Conservation (phyloP, 176 grass and related monocot genomes). For the sorghum (Sorghum bicolor) region DNA sequence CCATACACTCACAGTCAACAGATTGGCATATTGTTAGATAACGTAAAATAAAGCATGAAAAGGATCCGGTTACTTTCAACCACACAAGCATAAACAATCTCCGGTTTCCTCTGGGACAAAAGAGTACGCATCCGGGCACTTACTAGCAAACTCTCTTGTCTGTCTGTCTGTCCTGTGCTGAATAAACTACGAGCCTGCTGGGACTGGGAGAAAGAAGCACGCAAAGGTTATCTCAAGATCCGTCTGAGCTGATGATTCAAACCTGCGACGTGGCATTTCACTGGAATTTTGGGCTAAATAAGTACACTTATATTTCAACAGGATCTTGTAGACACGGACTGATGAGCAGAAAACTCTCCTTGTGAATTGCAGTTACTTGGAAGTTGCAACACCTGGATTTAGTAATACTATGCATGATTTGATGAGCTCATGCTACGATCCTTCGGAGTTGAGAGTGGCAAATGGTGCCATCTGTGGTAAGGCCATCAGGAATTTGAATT, state of each 20-base stretch:
- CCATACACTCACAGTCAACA: not conserved
- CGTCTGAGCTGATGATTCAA: not conserved
- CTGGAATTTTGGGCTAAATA: not conserved
- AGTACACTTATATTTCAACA: not conserved
- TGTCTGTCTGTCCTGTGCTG: not conserved
- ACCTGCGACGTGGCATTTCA: not conserved
- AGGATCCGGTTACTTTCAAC: not conserved
- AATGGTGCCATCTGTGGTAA: not conserved
- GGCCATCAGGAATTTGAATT: not conserved
- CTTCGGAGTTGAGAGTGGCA: not conserved
- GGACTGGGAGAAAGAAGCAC: constrained; percentile 9
- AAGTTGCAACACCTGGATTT: constrained; percentile 22
- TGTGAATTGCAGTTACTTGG: no score
- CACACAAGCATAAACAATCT: not conserved
- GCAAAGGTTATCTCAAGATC: not conserved
- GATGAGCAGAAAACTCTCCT: not conserved
- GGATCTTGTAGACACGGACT: not conserved
- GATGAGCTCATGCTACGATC: constrained; percentile 7
- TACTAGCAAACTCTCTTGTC: not conserved
- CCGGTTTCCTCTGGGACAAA: not conserved
- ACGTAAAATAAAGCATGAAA: not conserved
- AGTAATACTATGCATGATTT: not conserved
- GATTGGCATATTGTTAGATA: not conserved
- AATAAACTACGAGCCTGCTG: not conserved
- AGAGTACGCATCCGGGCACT: not conserved